Conservation (phyloP, 257 asterid species). For the Datura wrightii region DNA sequence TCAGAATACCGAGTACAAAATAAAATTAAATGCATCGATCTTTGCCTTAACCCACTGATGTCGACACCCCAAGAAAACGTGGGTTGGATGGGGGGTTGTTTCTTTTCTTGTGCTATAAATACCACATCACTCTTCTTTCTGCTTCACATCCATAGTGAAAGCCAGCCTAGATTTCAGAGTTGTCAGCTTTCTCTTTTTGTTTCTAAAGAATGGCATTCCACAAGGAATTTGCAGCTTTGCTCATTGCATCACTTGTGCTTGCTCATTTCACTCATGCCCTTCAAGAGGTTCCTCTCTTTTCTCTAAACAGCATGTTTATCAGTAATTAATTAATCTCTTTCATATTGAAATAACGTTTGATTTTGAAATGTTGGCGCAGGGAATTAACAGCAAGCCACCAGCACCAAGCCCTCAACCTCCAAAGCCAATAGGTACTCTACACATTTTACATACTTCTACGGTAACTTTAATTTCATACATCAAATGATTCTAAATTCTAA, state of each 20-base stretch:
- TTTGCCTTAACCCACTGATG: neutral
- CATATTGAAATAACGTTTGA: neutral
- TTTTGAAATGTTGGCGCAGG: constrained; percentile 17
- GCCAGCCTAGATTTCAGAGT: neutral
- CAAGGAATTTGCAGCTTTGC: constrained; percentile 27
- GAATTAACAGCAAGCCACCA: constrained; percentile 7
- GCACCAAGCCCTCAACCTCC: constrained; percentile 30
- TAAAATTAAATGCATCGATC: too few relatives aligned
- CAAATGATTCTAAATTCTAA: neutral
- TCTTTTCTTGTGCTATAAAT: constrained; percentile 28
- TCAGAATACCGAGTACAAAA: too few relatives aligned
- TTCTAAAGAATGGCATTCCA: constrained; percentile 27
- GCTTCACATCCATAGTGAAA: neutral
- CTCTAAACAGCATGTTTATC: neutral
- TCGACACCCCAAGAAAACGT: neutral
- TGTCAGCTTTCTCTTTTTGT: neutral
- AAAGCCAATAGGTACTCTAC: constrained; percentile 17
- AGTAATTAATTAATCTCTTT: neutral
- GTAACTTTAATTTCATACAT: neutral
- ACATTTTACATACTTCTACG: neutral
- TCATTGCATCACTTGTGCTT: constrained; percentile 33
- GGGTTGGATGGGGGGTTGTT: neutral
- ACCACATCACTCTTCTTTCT: neutral
- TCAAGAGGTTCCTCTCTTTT: constrained; percentile 29
- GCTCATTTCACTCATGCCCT: constrained; percentile 37